A percentile compares a stretch with the other conserved stretches of the same genome.
These are phyloP conservation scores for Blastomyces percursus DNA, from an alignment of 2,329 filamentous ascomycete species.

Conservation along the genomic window DNA sequence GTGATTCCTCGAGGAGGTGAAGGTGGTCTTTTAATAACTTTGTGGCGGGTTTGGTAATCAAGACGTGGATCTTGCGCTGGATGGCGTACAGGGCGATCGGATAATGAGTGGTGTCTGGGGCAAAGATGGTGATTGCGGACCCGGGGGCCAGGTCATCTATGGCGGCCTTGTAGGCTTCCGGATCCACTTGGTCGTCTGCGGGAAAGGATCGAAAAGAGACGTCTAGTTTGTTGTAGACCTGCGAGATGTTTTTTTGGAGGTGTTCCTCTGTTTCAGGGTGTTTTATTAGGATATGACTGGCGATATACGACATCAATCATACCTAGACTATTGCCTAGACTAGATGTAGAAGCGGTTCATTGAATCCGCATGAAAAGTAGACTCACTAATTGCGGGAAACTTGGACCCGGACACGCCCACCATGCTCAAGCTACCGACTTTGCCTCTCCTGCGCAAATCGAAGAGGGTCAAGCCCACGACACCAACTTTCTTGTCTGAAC, in stretches of 20 bases:
- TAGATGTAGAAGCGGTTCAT: not conserved
- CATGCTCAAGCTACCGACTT: slow-evolving; percentile 79
- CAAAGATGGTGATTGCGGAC: slow-evolving; percentile 92
- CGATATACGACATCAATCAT: not conserved
- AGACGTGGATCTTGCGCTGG: slow-evolving; percentile 73
- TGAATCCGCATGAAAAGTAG: not conserved
- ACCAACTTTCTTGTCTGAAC: slow-evolving; percentile 91
- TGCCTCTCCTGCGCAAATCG: slow-evolving; percentile 75
- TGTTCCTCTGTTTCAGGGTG: slow-evolving; percentile 53
- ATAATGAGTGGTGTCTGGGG: slow-evolving; percentile 84
- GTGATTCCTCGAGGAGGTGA: slow-evolving; percentile 59
- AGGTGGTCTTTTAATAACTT: slow-evolving; percentile 74
- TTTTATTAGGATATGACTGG: not conserved
- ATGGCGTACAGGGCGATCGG: slow-evolving; percentile 89
- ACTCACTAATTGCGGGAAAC: slow-evolving; percentile 78
- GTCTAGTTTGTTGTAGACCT: slow-evolving; percentile 82
- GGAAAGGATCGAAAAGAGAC: slow-evolving; percentile 77
- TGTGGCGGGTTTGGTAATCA: slow-evolving; percentile 89
- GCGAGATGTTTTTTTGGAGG: slow-evolving; percentile 72
- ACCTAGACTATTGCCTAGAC: not conserved
- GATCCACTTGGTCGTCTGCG: slow-evolving; percentile 58
- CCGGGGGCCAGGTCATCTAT: slow-evolving; percentile 73
- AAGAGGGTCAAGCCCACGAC: slow-evolving; percentile 86
- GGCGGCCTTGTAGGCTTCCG: slow-evolving; percentile 75
- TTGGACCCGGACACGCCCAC: slow-evolving; percentile 80